Evolutionary conservation across 176 grass and related monocot genomes (phyloP).

Genomic region (Cymbopogon citratus): DNA sequence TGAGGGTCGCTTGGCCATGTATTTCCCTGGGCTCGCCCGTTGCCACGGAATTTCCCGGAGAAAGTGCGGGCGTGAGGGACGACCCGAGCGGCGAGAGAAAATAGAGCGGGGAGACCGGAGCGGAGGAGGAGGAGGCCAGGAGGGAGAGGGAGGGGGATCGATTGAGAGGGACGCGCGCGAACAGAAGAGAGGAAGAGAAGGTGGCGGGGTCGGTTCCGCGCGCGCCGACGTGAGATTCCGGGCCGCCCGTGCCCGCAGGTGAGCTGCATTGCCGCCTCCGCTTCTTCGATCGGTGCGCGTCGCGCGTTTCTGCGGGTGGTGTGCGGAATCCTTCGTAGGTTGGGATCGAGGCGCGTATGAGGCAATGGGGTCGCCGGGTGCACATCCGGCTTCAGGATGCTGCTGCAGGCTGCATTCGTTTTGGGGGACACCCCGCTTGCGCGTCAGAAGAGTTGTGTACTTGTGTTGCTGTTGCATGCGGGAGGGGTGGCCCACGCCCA

Average conservation of each 20-base stretch:
- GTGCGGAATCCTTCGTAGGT: background rate
- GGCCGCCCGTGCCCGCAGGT: conserved; percentile 24
- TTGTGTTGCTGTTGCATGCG: background rate
- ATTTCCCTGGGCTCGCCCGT: background rate
- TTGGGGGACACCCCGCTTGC: background rate
- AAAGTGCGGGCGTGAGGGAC: conserved; percentile 37
- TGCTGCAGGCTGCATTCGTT: background rate
- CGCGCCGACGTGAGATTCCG: conserved; percentile 2
- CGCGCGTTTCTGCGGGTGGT: background rate
- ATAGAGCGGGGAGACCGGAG: background rate
- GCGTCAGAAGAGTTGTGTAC: background rate
- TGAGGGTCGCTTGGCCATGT: conserved; percentile 5
- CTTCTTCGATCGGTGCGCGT: background rate
- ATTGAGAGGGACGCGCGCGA: background rate
- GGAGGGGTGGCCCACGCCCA: background rate
- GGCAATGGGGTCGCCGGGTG: background rate
- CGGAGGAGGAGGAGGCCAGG: background rate
- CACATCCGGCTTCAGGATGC: background rate
- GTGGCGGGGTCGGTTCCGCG: conserved; percentile 5
- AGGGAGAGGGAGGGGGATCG: background rate
- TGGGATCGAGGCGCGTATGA: background rate
- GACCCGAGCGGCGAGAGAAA: background rate
- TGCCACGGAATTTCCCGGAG: conserved; percentile 25
- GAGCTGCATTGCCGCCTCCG: conserved; percentile 33
- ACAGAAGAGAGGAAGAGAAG: background rate